Evolutionary conservation across 75 land plant genomes (phyloP), one percentile per base, ranked within the genome.

Genomic region (Larix kaempferi): DNA sequence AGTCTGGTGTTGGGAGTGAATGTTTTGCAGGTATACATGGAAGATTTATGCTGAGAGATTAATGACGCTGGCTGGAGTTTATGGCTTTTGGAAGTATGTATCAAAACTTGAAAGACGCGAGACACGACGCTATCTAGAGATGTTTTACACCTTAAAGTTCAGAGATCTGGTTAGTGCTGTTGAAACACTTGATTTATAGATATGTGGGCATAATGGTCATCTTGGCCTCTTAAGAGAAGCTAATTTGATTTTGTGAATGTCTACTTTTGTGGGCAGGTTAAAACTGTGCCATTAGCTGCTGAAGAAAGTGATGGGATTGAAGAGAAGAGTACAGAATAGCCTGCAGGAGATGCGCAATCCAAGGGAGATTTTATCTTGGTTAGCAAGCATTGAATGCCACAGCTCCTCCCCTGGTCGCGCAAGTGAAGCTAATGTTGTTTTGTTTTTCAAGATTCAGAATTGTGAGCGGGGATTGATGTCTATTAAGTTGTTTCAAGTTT

Each of bases 41-140:
- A 78, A 89, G 77, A 83, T 88, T 22, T 89, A 89, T 74, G 86
- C 91, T 22, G 85, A 88, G 74, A 82, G 81, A 75, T 69, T 89
- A 79, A 73, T 89, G 87, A 89, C 85, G 14, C 76, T 89, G 56
- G 57, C 91, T 52, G 83, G 83, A 57, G 90, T 89, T 14, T 89
- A 89, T 73, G 81, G 90, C 29, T 89, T 89, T 77, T 89, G 91
- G 91, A 89, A 89, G 67, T 85, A 78, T 69, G 89, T 87, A 12
- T 89, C 91, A 33, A 89, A 87, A 41, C 82, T 84, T 14, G 87
- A 82, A 1, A 80, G 87, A 55, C 82, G 81, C 15, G 87, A 89
- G 73, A 80, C 81, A 33, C 63, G 85, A 4, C 87, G 90, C 13
- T 89, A 89, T 77, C 81, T 89, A 52, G 91, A 89, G 83, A 88